A percentile compares a stretch with the other conserved stretches of the same genome.
Conservation (phyloP, 495 filamentous ascomycete species). For the Penicillium egyptiacum region DNA sequence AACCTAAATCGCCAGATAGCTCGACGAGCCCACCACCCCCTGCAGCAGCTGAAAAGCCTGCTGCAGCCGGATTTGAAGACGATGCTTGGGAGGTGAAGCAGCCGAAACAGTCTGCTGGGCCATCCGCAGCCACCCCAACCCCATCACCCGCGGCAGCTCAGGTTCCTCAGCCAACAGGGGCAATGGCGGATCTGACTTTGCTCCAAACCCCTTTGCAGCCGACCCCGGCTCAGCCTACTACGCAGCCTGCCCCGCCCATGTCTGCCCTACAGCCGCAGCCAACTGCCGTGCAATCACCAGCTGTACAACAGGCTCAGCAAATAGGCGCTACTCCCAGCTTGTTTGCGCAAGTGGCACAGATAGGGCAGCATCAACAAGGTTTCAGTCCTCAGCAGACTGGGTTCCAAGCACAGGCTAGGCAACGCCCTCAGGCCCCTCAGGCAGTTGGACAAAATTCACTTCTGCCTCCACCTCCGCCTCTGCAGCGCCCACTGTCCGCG, state of each 20-base stretch:
- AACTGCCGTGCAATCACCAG: constrained; percentile 48
- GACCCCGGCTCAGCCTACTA: constrained; percentile 56
- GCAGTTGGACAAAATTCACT: constrained; percentile 61
- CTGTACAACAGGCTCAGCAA: constrained; percentile 55
- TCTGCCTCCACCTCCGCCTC: constrained; percentile 82
- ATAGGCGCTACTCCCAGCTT: constrained; percentile 51
- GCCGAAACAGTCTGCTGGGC: constrained; percentile 57
- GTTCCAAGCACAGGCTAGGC: constrained; percentile 56
- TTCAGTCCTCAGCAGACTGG: constrained; percentile 47
- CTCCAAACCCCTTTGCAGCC: constrained; percentile 76
- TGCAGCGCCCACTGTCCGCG: constrained; percentile 80
- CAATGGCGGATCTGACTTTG: constrained; percentile 77
- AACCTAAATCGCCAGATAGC: constrained; percentile 40
- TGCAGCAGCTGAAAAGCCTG: constrained; percentile 46
- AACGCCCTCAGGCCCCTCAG: constrained; percentile 72
- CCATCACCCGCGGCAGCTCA: constrained; percentile 41
- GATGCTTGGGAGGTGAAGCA: constrained; percentile 98
- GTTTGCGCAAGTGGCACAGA: constrained; percentile 51
- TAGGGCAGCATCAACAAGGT: constrained; percentile 35
- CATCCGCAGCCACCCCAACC: constrained; percentile 31
- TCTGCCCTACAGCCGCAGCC: constrained; percentile 44
- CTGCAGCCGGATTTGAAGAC: constrained; percentile 78
- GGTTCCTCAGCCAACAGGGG: constrained; percentile 58
- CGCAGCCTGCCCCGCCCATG: constrained; percentile 27
- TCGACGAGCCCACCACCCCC: constrained; percentile 48